Evolutionary conservation across 164 flowering plant species (phyloP).

Genomic region (Annona cherimola): DNA sequence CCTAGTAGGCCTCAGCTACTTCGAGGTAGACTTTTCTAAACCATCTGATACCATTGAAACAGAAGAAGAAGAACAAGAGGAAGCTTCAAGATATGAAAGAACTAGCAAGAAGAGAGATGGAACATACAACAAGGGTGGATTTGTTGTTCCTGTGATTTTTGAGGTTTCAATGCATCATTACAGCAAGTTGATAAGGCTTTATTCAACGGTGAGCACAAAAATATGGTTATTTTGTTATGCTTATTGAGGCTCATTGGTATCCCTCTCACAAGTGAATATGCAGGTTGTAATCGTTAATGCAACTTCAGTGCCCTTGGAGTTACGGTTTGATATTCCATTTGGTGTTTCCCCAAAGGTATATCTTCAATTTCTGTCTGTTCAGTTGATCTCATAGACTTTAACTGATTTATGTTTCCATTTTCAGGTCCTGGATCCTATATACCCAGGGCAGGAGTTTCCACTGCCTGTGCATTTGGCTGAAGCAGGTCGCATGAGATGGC

Average conservation of each 20-base stretch:
- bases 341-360: conserved; percentile 88
- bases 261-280: conserved; percentile 14
- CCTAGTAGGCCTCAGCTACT: conserved; percentile 79
- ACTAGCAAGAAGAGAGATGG: conserved; percentile 24
- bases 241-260: conserved; percentile 2
- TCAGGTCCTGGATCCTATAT: conserved; percentile 81
- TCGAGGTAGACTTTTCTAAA: conserved; percentile 81
- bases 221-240: not conserved
- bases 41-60: conserved; percentile 23
- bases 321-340: conserved; percentile 95
- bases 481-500: conserved; percentile 88
- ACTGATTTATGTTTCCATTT: conserved; percentile 12
- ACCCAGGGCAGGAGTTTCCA: conserved; percentile 84
- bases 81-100: conserved; percentile 17
- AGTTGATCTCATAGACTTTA: not conserved
- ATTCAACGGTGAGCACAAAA: conserved; percentile 67
- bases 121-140: conserved; percentile 28
- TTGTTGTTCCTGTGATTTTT: conserved; percentile 81
- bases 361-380: not conserved
- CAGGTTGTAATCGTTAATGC: conserved; percentile 80
- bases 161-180: conserved; percentile 82
- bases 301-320: conserved; percentile 73
- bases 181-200: conserved; percentile 72
- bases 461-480: conserved; percentile 92
- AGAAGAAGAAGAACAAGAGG: conserved; percentile 13